Base-by-base conservation (phyloP, 805 yeast species). In the Cyberlindnera subsufficiens region DNA sequence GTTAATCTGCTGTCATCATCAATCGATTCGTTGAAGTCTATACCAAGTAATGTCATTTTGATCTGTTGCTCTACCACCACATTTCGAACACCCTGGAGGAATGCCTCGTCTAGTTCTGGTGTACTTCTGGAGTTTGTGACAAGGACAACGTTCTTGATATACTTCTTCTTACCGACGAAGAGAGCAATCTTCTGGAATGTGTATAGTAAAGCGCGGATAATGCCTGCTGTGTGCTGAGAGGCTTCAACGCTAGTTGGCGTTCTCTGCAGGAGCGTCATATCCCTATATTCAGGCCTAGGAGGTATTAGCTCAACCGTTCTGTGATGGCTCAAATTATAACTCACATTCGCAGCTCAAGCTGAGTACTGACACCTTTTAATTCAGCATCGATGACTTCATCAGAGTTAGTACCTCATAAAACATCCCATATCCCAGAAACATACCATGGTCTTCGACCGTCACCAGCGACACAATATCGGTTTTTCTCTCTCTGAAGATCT, bases 391-490 rank as follows among this genome's bases (percentile, higher is more conserved):
- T 10, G 27, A 22, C 27, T 22, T 22, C 27, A 9, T 22, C 27
- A 22, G 10, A 9, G 27, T 22, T 9, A 22, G 27, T 22, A 9
- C 11, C 10, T 22, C 27, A 9, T 22, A 10, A 22, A 22, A 22
- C 8, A 9, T 11, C 27, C 11, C 10, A 22, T 9, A 3, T 22
- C 27, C 27, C 11, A 22, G 11, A 8, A 15, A 30, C 35, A 9
- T 3, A 63, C 50, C 29, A 6, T 30, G 11, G 41, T 64, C 59
- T 38, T 45, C 47, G 13, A 56, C 63, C 1, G 61, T 46, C 4
- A 66, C 51, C n/a, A 69, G 50, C 0, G 68, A 58, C 3, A 69
- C 60, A 27, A 59, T 54, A 46, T 72, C 77, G 1, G 74, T 68
- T 47, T 67, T 67, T 22, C 71, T 42, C 8, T 58, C 69, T 32